Percentiles rank a stretch among this genome's conserved stretches.
Conservation (phyloP, 306 rosid genomes). For the Cicer judaicum region DNA sequence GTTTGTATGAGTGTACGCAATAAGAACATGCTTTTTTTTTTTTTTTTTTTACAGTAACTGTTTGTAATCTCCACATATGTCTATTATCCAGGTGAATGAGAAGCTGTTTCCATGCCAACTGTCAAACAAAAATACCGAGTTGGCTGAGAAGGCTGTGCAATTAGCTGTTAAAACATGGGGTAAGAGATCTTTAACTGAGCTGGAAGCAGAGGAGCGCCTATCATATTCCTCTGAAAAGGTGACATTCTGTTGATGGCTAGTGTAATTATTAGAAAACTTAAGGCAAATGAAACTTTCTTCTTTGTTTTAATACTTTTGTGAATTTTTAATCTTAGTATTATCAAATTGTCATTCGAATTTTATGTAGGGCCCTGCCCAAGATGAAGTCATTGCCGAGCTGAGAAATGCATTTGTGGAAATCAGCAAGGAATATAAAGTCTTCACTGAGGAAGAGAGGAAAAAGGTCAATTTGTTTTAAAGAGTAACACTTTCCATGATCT, state of each 20-base stretch:
- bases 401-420: slow-evolving; percentile 80
- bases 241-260: slow-evolving; percentile 21
- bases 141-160: slow-evolving; percentile 79
- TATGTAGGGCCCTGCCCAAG: slow-evolving; percentile 88
- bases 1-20: background rate
- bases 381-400: slow-evolving; percentile 80
- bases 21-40: background rate
- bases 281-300: slow-evolving; percentile 27
- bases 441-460: slow-evolving; percentile 87
- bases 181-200: slow-evolving; percentile 82
- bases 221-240: slow-evolving; percentile 97
- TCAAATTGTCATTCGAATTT: slow-evolving; percentile 29
- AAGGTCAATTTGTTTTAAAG: slow-evolving; percentile 58
- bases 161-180: slow-evolving; percentile 92
- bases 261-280: background rate
- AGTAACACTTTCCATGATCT: slow-evolving; percentile 26
- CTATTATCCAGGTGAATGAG: slow-evolving; percentile 73
- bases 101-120: slow-evolving; percentile 85
- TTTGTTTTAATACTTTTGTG: slow-evolving; percentile 20
- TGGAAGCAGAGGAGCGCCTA: slow-evolving; percentile 97
- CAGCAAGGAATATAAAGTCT: slow-evolving; percentile 82
- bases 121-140: slow-evolving; percentile 64
- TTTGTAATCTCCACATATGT: slow-evolving; percentile 42
- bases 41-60: slow-evolving; percentile 8
- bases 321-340: slow-evolving; percentile 18